Conservation (phyloP, 2,329 filamentous ascomycete genomes). For the Aphanocladium album region DNA sequence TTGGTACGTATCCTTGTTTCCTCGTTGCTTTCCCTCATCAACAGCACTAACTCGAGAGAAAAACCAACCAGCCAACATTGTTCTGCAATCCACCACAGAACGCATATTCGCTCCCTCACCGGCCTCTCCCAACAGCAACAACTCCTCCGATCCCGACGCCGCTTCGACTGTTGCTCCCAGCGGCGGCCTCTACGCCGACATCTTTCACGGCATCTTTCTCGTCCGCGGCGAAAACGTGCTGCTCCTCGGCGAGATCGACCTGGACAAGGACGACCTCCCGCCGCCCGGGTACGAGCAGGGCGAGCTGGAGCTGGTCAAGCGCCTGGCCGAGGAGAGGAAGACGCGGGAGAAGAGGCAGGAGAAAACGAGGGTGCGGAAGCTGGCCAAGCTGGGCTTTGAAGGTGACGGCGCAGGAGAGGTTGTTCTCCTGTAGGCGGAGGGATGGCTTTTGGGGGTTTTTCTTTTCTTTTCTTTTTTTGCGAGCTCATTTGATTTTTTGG, state of each 20-base stretch:
- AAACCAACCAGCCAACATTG: slow-evolving; percentile 69
- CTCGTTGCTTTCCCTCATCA: not conserved
- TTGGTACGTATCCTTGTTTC: slow-evolving; percentile 56
- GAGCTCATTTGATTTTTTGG: slow-evolving; percentile 9
- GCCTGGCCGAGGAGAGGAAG: slow-evolving; percentile 68
- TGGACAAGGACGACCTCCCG: slow-evolving; percentile 89
- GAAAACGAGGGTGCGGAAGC: slow-evolving; percentile 64
- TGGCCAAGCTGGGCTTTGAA: slow-evolving; percentile 79
- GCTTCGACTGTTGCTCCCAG: not conserved
- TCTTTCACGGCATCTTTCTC: slow-evolving; percentile 80
- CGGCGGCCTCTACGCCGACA: slow-evolving; percentile 68
- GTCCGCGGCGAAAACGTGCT: slow-evolving; percentile 97
- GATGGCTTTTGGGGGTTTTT: not conserved
- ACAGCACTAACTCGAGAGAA: not conserved
- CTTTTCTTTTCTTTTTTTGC: slow-evolving; percentile 13
- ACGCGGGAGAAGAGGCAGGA: slow-evolving; percentile 64
- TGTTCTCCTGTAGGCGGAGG: slow-evolving; percentile 53
- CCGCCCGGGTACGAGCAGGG: slow-evolving; percentile 66
- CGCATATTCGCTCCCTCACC: slow-evolving; percentile 66
- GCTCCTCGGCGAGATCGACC: slow-evolving; percentile 89
- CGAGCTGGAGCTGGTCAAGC: slow-evolving; percentile 64
- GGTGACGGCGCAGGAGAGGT: slow-evolving; percentile 76
- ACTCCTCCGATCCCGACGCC: slow-evolving; percentile 17
- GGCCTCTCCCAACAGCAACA: slow-evolving; percentile 32
- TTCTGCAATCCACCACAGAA: slow-evolving; percentile 89